Base-by-base conservation (phyloP, 1,284 basidiomycete species). In the Schizophyllum commune region DNA sequence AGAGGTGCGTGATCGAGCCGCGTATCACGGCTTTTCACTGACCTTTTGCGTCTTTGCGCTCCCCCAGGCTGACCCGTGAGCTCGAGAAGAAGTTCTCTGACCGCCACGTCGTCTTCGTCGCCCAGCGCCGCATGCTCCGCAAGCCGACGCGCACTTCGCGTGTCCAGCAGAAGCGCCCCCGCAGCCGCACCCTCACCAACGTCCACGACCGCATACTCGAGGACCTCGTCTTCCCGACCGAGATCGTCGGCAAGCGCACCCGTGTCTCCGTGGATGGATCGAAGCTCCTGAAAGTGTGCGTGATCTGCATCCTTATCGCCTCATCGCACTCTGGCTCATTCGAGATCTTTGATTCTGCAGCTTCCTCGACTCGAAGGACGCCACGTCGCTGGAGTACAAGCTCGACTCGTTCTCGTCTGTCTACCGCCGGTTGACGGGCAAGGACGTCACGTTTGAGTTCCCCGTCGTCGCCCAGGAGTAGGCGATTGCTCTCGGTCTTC, bases 1-100 rank as follows among this genome's bases (percentile, higher is more conserved):
- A 89, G 75, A 91, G 96, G 96, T 98, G 75, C 71, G 91, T 80
- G 60, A 32, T 34, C 19, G 54, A 32, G 55, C 55, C 57, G 54
- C 58, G 39, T 19, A 56, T 51, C 19, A 58, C 56, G 56, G 27
- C 61, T 59, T 64, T 56, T 20, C 57, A 62, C 32, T 56, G 47
- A 62, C 51, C n/a, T 6, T 6, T 3, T 47, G 39, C 17, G 5
- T 47, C 39, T 47, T 8, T 17, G 39, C 22, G 61, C 58, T 60
- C 58, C 59, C 59, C 20, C 74, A 98, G 96, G 77, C 89, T 99
- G 74, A 98, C 95, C 68, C 91, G 96, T 65, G 96, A 99, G 78
- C 88, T 99, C 73, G 97, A 99, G 88, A 99, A 99, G 88, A 99
- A 99, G 82, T 98, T 99, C 82, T 94, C 96, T 60, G 94, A 97